A percentile compares a stretch with the other conserved stretches of the same genome.
Conservation (phyloP, 176 grass and related monocot genomes). For the Olyra latifolia region DNA sequence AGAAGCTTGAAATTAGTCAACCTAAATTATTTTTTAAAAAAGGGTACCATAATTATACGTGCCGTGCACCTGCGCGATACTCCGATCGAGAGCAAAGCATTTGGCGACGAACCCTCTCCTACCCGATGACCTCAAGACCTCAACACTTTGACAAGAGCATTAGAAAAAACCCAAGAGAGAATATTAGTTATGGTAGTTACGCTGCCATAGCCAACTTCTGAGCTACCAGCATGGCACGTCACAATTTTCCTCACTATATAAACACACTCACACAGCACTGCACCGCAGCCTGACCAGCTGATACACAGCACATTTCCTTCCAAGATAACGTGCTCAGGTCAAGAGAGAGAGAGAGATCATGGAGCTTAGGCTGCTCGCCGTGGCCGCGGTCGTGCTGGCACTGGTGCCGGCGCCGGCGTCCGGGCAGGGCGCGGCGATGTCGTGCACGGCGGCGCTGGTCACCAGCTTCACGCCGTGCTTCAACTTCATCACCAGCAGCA, state of each 20-base stretch:
- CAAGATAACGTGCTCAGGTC: no score
- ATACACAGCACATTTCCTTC: neutral
- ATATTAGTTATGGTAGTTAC: slow-evolving; percentile 46
- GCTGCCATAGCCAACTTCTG: slow-evolving; percentile 39
- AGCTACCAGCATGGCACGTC: slow-evolving; percentile 27
- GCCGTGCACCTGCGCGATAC: no score
- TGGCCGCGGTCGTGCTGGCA: neutral
- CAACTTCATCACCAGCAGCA: slow-evolving; percentile 65
- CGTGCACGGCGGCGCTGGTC: slow-evolving; percentile 63
- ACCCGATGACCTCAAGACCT: neutral
- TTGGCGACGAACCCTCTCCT: slow-evolving; percentile 35
- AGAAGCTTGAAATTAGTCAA: no score
- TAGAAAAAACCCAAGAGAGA: neutral
- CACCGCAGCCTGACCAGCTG: neutral
- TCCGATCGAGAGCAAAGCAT: no score
- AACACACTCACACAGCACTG: neutral
- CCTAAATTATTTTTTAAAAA: no score
- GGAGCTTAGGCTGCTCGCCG: neutral
- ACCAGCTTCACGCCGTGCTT: slow-evolving; percentile 83
- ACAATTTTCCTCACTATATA: slow-evolving; percentile 8
- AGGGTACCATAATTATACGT: no score
- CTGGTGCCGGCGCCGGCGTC: slow-evolving; percentile 10
- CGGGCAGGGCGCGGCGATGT: slow-evolving; percentile 46
- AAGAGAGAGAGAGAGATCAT: neutral
- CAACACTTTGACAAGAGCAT: neutral